Evolutionary conservation across 768 basidiomycete species (phyloP).

Genomic region (Kwoniella dendrophila): DNA sequence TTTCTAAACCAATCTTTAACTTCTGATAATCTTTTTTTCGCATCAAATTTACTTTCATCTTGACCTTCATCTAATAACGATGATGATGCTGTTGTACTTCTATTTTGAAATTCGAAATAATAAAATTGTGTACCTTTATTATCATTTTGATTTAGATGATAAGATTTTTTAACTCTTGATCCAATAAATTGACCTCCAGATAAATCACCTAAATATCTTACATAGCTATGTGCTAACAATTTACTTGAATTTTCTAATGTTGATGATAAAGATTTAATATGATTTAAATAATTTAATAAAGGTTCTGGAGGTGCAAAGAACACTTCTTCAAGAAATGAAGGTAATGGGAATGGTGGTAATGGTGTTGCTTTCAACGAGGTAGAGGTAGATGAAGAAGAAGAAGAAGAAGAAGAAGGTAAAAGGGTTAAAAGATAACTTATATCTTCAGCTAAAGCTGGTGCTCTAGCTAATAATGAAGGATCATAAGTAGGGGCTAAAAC

Average conservation of each 20-base stretch:
- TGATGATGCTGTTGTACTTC: conserved; percentile 10
- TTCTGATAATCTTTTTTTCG: conserved; percentile 61
- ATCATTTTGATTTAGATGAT: conserved; percentile 64
- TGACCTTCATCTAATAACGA: conserved; percentile 60
- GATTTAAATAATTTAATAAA: conserved; percentile 62
- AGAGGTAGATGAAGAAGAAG: not conserved
- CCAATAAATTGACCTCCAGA: conserved; percentile 76
- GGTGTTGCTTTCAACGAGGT: conserved; percentile 20
- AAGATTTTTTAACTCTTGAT: conserved; percentile 67
- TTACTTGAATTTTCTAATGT: conserved; percentile 58
- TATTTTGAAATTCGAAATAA: conserved; percentile 61
- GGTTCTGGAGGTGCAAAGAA: conserved; percentile 60
- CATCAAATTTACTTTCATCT: conserved; percentile 37
- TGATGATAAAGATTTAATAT: conserved; percentile 61
- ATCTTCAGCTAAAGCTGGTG: conserved; percentile 66
- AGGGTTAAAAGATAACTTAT: conserved; percentile 66
- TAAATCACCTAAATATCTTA: conserved; percentile 79
- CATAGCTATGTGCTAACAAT: conserved; percentile 76
- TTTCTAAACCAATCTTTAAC: conserved; percentile 65
- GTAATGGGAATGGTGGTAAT: conserved; percentile 47
- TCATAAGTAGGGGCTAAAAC: conserved; percentile 71
- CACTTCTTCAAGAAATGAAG: conserved; percentile 61
- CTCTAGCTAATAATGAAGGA: conserved; percentile 68
- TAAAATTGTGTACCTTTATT: conserved; percentile 66
- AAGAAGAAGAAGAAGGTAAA: conserved; percentile 63